A percentile compares a stretch with the other conserved stretches of the same genome.
phyloP scores from a whole-genome alignment of 306 rosid species.

The Fragaria vesca region DNA sequence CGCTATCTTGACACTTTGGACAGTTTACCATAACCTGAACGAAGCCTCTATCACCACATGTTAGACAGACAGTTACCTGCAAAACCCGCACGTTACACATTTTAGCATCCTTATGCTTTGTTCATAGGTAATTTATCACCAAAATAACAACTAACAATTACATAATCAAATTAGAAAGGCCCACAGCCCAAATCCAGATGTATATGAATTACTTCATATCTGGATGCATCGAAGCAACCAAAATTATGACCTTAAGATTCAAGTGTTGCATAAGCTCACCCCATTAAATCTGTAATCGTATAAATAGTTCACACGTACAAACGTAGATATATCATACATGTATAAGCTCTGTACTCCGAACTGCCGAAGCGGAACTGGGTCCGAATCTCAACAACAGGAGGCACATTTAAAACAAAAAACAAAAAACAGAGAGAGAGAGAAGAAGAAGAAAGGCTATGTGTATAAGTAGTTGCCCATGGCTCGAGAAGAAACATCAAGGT shows the following conservation, averaged over 20 bases:
- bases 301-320: background rate
- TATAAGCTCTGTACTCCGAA: background rate
- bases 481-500: background rate
- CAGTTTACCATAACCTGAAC: slow-evolving; percentile 11
- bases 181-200: background rate
- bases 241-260: background rate
- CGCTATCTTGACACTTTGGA: slow-evolving; percentile 14
- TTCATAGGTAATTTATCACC: background rate
- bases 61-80: slow-evolving; percentile 24
- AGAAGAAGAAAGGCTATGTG: background rate
- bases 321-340: background rate
- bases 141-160: background rate
- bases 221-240: background rate
- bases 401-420: too few relatives aligned
- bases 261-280: background rate
- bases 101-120: background rate
- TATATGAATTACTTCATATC: background rate
- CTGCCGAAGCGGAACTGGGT: background rate
- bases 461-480: too few relatives aligned
- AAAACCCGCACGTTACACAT: background rate
- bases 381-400: background rate
- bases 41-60: slow-evolving; percentile 23
- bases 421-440: too few relatives aligned
- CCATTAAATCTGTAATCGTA: background rate
- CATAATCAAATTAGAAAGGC: background rate